Base-by-base conservation (phyloP, 768 basidiomycete genomes). In the Suillus bovinus region DNA sequence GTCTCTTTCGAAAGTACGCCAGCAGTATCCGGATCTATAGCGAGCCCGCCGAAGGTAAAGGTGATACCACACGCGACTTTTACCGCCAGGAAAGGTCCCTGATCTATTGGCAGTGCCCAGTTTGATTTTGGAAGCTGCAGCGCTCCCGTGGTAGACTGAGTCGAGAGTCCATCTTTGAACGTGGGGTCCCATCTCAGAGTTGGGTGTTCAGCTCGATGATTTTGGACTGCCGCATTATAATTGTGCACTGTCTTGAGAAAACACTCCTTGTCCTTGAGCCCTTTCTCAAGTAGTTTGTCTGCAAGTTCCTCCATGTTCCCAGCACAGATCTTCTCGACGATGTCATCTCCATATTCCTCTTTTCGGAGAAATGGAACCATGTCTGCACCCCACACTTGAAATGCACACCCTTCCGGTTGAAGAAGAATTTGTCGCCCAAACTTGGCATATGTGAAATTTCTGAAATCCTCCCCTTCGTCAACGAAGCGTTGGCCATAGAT, bases 361-460 rank as follows among this genome's bases (percentile, higher is more conserved):
- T 78, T 77, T 47, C 89, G 76, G 65, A 90, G 74, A 66, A 73
- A 76, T 14, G 66, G 63, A 17, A 74, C 69, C 22, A 75, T 76
- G 63, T 82, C 78, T 17, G 77, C 73, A 68, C 88, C 87, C 82
- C 81, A 90, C 14, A 90, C 73, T 67, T 90, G 89, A 70, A 88
- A 90, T 16, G 84, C 88, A 64, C 72, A 81, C 11, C 85, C 82
- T 27, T 79, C 82, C 1, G 85, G 84, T 68, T 90, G 86, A 27
- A 69, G 64, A 58, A 89, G 77, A 53, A 89, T 85, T 57, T 81
- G 84, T 31, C 78, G 78, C 11, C 87, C 88, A 65, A 86, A 89
- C 70, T 83, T 85, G 22, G 89, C 87, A 67, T 90, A 90, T 1
- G 88, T 90, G 66, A 85, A 89, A 70, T 88, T 90, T 52, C 89